Base-by-base conservation (phyloP, 495 filamentous ascomycete species). In the Trichoderma orchidacearum region DNA sequence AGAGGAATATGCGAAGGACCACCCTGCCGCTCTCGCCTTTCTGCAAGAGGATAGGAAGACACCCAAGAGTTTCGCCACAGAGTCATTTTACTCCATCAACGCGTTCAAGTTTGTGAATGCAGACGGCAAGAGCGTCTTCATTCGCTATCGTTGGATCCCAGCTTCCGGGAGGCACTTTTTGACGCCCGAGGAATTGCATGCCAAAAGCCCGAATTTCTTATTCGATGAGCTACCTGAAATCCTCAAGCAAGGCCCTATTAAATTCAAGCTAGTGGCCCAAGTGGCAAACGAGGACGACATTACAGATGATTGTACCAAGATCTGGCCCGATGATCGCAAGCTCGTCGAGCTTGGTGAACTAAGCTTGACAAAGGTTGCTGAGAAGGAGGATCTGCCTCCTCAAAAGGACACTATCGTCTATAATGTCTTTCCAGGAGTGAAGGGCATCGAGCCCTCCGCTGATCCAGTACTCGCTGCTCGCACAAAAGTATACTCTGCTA, bases 401-500 rank as follows among this genome's bases (percentile, higher is more conserved):
- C 61, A 75, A 66, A 70, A 75, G 67, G 75, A 78, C 66, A 59
- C 66, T 30, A 68, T 76, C 36, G 79, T 80, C 56, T 80, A 78
- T 59, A 76, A 81, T 63, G 76, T 78, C 25, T 72, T 80, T 56
- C 76, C 79, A 2, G 68, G 78, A 30, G 73, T 79, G 25, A 61
- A 73, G 17, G 78, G 78, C 0, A 63, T 82, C 11, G 76, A 80
- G 57, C 56, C 70, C 5, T 70, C 66, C 31, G 71, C 61, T 23
- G 78, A 81, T 67, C 77, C 78, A 54, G 62, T 82, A 58, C 60
- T 82, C 56, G 75, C 80, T 30, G 65, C 75, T 56, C 65, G 77
- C 51, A 75, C 77, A 6, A 70, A 66, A 3, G 60, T 81, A 25
- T 80, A 81, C 66, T 60, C 80, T 35, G 64, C 80, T 30, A 78